Conservation (phyloP, 176 grass and related monocot genomes). For the Chrysopogon serrulatus region DNA sequence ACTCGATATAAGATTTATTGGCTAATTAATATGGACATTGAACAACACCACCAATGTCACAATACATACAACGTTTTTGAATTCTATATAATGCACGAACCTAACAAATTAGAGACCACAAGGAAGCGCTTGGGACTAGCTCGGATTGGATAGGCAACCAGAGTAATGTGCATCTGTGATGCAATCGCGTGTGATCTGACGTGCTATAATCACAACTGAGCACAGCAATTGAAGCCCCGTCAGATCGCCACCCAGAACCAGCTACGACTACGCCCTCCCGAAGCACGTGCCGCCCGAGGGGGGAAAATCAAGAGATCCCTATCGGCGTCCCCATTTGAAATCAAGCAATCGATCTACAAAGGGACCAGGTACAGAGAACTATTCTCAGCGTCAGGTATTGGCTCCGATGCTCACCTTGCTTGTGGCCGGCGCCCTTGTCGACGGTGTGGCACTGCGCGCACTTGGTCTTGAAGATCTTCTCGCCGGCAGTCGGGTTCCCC, state of each 20-base stretch:
- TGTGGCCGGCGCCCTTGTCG: conserved; percentile 80
- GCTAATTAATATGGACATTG: background rate
- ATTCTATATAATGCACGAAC: background rate
- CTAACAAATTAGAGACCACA: background rate
- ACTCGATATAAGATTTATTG: background rate
- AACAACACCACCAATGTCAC: background rate
- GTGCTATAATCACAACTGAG: background rate
- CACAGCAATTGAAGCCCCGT: background rate
- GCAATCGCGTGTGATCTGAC: background rate
- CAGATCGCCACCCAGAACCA: background rate
- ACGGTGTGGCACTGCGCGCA: conserved; percentile 98
- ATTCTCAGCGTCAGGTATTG: background rate
- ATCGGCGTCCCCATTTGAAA: background rate
- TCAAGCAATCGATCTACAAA: background rate
- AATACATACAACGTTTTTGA: background rate
- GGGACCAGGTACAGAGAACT: background rate
- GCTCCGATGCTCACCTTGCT: conserved; percentile 52
- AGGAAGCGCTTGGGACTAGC: background rate
- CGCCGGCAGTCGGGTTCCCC: conserved; percentile 57
- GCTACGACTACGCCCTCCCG: background rate
- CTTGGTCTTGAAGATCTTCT: conserved; percentile 97
- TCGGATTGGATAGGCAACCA: background rate
- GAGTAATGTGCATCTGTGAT: background rate
- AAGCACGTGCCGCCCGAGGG: background rate
- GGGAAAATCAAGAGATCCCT: background rate